A percentile compares a stretch with the other conserved stretches of the same genome.
Conservation (phyloP, 345 rosid species). For the Euphorbia peplus region DNA sequence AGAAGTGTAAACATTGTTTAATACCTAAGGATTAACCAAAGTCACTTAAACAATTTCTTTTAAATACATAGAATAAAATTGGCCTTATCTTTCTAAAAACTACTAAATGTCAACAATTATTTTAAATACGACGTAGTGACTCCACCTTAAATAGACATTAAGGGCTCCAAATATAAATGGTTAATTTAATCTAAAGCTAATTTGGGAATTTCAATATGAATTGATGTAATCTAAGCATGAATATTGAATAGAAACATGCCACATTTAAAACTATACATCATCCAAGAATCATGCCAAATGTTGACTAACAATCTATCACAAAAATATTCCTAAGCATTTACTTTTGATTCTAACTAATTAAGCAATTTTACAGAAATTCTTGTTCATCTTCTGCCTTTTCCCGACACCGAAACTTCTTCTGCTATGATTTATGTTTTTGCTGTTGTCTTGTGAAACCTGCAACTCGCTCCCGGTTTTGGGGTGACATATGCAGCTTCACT, state of each 20-base stretch:
- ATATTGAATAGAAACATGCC: not conserved
- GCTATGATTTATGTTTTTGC: not conserved
- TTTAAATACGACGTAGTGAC: no score
- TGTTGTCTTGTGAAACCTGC: not conserved
- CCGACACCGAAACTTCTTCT: not conserved
- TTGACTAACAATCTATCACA: not conserved
- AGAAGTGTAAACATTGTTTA: no score
- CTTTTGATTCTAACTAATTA: not conserved
- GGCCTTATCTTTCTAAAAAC: no score
- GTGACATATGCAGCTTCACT: constrained; percentile 5
- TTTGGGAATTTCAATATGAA: not conserved
- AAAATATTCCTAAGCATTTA: not conserved
- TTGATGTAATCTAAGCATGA: not conserved
- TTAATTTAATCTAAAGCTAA: no score
- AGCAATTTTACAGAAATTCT: not conserved
- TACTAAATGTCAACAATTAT: no score
- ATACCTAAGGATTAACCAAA: no score
- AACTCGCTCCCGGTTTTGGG: not conserved
- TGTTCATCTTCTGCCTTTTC: not conserved
- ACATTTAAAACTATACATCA: not conserved
- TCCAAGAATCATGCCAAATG: not conserved
- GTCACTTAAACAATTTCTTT: no score
- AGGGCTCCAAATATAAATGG: no score
- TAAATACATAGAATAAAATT: no score
- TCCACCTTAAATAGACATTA: no score